phyloP scores from a whole-genome alignment of 1,284 basidiomycete species.

The Inonotus hispidus region DNA sequence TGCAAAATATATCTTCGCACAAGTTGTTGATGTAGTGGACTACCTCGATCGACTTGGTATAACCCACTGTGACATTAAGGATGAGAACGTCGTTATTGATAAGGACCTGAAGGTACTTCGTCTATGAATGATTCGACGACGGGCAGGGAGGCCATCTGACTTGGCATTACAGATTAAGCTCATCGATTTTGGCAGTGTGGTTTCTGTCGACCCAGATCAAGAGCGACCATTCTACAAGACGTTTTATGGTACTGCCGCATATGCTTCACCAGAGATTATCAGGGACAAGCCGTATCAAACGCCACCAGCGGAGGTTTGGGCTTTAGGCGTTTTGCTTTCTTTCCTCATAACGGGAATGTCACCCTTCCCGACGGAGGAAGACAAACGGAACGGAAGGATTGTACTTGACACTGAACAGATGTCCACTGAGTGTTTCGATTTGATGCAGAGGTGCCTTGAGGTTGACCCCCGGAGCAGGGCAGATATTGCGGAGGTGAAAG shows the following conservation, averaged over 20 bases:
- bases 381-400: slow-evolving; percentile 33
- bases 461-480: slow-evolving; percentile 34
- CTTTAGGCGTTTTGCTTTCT: slow-evolving; percentile 44
- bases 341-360: slow-evolving; percentile 45
- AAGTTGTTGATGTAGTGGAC: slow-evolving; percentile 81
- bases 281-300: slow-evolving; percentile 56
- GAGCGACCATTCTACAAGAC: slow-evolving; percentile 65
- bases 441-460: slow-evolving; percentile 38
- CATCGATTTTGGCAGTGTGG: slow-evolving; percentile 90
- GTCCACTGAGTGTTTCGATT: slow-evolving; percentile 30
- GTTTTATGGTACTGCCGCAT: slow-evolving; percentile 80
- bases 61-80: slow-evolving; percentile 90
- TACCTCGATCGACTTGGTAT: slow-evolving; percentile 77
- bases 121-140: background rate
- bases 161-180: slow-evolving; percentile 67
- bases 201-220: slow-evolving; percentile 62
- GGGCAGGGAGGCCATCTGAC: background rate
- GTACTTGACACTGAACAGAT: slow-evolving; percentile 21
- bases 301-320: slow-evolving; percentile 45
- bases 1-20: slow-evolving; percentile 78
- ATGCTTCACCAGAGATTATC: slow-evolving; percentile 79
- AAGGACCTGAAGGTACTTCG: slow-evolving; percentile 53
- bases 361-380: slow-evolving; percentile 37
- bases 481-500: slow-evolving; percentile 35
- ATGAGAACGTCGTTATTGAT: slow-evolving; percentile 89